These are phyloP conservation scores for Elymus sibiricus DNA, from an alignment of 176 grass and related monocot genomes.

Conservation along the genomic window DNA sequence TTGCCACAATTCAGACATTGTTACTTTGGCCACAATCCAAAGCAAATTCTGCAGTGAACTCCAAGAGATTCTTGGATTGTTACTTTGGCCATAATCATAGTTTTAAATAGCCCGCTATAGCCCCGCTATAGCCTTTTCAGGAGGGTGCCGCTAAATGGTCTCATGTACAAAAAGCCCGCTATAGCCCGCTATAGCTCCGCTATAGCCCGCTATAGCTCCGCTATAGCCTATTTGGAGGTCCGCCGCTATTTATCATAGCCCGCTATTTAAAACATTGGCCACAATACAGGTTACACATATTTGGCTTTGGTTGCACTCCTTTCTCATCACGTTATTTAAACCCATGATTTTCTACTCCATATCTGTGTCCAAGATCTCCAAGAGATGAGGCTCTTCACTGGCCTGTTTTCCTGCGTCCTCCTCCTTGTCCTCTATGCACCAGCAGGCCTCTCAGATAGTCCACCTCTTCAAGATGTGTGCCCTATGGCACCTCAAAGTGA, in stretches of 20 bases:
- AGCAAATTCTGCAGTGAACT: constrained; percentile 57
- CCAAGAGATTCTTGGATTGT: too few species aligned
- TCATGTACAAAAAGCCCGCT: too few species aligned
- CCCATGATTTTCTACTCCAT: not conserved
- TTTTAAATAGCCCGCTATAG: too few species aligned
- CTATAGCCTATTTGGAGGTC: too few species aligned
- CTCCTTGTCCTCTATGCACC: constrained; percentile 17
- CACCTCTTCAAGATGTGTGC: constrained; percentile 52
- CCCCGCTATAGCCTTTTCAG: too few species aligned
- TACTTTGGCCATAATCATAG: too few species aligned
- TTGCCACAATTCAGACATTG: too few species aligned
- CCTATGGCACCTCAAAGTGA: constrained; percentile 40
- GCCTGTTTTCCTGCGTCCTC: not conserved
- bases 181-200: too few species aligned
- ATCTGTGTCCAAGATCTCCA: not conserved
- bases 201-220: too few species aligned
- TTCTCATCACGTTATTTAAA: constrained; percentile 28
- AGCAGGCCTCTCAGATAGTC: constrained; percentile 11
- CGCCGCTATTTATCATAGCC: too few species aligned
- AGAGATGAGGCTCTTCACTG: constrained; percentile 31
- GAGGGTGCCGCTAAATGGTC: too few species aligned
- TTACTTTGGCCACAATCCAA: constrained; percentile 27
- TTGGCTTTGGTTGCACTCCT: constrained; percentile 24
- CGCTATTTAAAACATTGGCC: too few species aligned
- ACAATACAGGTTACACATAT: not conserved